These are phyloP conservation scores for Microsporum audouinii DNA, from an alignment of 2,329 filamentous ascomycete species.

Conservation along the genomic window DNA sequence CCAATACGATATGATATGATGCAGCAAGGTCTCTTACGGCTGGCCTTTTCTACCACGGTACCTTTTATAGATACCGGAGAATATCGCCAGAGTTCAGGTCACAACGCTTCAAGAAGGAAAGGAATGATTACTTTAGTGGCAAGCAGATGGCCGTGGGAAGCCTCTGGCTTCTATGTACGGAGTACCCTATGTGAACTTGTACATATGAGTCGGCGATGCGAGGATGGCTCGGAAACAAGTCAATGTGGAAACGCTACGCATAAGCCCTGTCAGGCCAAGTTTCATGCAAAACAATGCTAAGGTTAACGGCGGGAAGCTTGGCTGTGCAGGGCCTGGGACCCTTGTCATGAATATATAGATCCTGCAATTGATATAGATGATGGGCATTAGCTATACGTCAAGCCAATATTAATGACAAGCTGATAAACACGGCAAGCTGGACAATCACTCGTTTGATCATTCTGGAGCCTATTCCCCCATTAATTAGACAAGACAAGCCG, in stretches of 20 bases:
- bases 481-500: background rate
- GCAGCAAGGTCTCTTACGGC: too few species aligned
- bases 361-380: background rate
- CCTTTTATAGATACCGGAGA: too few species aligned
- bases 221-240: background rate
- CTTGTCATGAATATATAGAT: background rate
- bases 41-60: too few species aligned
- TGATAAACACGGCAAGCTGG: background rate
- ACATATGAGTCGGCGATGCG: background rate
- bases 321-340: background rate
- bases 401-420: background rate
- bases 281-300: background rate
- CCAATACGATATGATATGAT: too few species aligned
- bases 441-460: background rate
- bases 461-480: background rate
- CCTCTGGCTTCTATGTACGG: too few species aligned
- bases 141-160: too few species aligned
- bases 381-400: background rate
- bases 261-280: background rate
- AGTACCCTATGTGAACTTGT: background rate
- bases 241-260: background rate
- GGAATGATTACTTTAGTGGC: too few species aligned
- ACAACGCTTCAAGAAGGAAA: too few species aligned
- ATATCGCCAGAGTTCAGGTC: too few species aligned
- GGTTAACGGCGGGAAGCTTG: background rate